Conservation (phyloP, 306 rosid species). For the Purshia tridentata region DNA sequence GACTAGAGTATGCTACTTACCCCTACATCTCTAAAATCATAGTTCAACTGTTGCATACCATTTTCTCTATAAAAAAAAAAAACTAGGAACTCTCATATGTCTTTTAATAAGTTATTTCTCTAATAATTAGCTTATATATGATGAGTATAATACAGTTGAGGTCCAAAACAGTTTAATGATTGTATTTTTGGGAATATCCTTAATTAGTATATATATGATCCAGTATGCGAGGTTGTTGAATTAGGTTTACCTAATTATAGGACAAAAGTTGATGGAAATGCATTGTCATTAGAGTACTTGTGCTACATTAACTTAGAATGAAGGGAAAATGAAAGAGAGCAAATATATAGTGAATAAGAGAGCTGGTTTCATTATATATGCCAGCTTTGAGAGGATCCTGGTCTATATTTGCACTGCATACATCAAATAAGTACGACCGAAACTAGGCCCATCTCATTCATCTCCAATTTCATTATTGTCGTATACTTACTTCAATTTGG, state of each 20-base stretch:
- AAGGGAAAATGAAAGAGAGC: neutral
- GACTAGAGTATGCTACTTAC: too few relatives aligned
- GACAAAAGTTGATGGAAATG: neutral
- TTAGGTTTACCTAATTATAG: constrained; percentile 33
- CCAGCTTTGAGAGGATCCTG: too few relatives aligned
- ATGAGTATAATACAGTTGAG: neutral
- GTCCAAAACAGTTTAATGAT: neutral
- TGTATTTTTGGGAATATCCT: constrained; percentile 1
- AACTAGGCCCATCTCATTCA: neutral
- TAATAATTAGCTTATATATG: neutral
- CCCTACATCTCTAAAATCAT: too few relatives aligned
- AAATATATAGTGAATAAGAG: neutral
- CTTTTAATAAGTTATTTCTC: neutral
- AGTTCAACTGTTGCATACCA: too few relatives aligned
- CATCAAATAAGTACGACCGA: neutral
- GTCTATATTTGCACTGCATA: neutral
- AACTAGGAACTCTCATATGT: neutral
- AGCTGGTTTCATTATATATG: too few relatives aligned
- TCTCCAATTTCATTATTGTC: neutral
- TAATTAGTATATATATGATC: constrained; percentile 17
- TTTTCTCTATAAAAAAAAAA: too few relatives aligned
- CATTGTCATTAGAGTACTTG: neutral
- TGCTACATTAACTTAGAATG: neutral
- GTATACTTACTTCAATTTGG: neutral
- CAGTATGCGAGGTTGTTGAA: constrained; percentile 26